Base-by-base conservation (phyloP, 345 rosid genomes). In the Linum trigynum region DNA sequence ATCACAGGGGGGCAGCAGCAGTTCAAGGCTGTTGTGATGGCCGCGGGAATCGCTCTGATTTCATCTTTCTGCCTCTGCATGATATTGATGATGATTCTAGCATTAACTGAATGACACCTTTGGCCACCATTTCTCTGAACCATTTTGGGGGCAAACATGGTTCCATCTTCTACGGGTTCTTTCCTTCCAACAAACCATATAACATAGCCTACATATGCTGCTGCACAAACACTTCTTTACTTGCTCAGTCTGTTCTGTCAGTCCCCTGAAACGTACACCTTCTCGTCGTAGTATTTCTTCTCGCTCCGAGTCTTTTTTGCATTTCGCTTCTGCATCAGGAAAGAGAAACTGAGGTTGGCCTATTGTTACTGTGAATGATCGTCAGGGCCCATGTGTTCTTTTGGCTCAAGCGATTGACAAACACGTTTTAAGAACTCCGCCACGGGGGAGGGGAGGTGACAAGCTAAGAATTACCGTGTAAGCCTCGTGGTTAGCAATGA, bases 401-500 rank as follows among this genome's bases (percentile, higher is more conserved):
- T 23, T 23, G 32, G 32, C 32, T 23, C 32, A 23, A 23, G 32
- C 32, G 32, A 23, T 23, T 23, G 32, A 23, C 32, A 23, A 23
- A 23, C 32, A 23, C 32, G 0, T 23, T 23, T 23, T 23, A 23
- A 23, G 32, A 23, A 23, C 32, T 23, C 32, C 32, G 0, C 32
- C 32, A 23, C 32, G 1, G 32, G 32, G 32, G 32, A 23, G 32
- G 32, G 32, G 32, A 23, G 32, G 32, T 1, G 32, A 23, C 32
- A 23, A 23, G 32, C 32, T 6, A 57, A 42, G 7, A 16, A 55
- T 8, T 85, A 85, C 98, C 86, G 48, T 63, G 75, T 87, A 92
- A 55, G 88, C 90, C 41, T 86, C 94, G 36, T 92, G 89, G 78
- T 89, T 92, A 57, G 91, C 84, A 62, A 86, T 84, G 67, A 92